Base-by-base conservation (phyloP, 2,329 filamentous ascomycete species). In the Pezicula neosporulosa region DNA sequence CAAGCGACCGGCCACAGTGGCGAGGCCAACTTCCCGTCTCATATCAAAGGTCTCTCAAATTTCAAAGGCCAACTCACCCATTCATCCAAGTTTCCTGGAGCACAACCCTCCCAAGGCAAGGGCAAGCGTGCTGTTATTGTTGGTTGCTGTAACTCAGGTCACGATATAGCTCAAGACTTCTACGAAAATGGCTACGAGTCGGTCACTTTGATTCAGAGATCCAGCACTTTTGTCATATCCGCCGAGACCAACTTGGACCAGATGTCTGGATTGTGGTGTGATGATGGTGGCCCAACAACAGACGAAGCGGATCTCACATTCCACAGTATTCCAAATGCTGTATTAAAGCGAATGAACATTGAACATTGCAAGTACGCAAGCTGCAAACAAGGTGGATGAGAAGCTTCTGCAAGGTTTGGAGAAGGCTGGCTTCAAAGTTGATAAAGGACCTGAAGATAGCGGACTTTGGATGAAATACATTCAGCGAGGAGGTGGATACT, bases 141-240 rank as follows among this genome's bases (percentile, higher is more conserved):
- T 0, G 86, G 86, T 1, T 83, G 80, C 1, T 86, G 85, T 65
- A 89, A 87, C 66, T 86, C 82, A 0, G 82, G 75, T 6, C 83
- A 87, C 59, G 86, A 89, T 57, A 88, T 89, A 50, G 79, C 83
- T 0, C 83, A 88, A 49, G 82, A 88, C 56, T 87, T 77, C 59
- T 75, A 80, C 30, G 83, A 87, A 57, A 81, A 82, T 50, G 86
- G 86, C 0, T 83, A 83, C 53, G 30, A 33, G 4, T 71, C 80
- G 1, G 79, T 89, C 1, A 89, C 86, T 0, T 83, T 90, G 63
- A 76, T 90, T 0, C 87, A 90, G 65, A 77, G 86, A 9, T 82
- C 79, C 1, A 79, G 76, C 8, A 89, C 87, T 0, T 81, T 78
- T 50, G 83, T 90, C 2, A 71, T 87, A 0, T 78, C 81, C 0